Evolutionary conservation across 305 asterid genomes (phyloP), one percentile per base, ranked within the genome.

Genomic region (Ajuga reptans): DNA sequence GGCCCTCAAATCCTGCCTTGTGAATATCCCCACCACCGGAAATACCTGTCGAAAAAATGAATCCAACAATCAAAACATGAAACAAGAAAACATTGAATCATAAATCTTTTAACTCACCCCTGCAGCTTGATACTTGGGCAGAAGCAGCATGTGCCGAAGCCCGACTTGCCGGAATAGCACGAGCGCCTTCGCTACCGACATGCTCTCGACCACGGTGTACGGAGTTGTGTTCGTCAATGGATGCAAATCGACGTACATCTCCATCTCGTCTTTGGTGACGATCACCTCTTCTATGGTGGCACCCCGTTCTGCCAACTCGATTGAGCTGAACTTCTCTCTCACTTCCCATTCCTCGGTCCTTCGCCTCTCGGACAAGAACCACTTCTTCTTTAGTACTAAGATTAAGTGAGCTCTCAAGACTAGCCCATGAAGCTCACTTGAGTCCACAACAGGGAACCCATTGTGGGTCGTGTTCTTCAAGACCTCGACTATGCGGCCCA

Each of bases 211-310:
- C 65, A 92, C 95, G 0, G 97, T 88, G 29, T 83, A 81, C 1
- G 97, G 97, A 0, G 98, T 92, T 47, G 92, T 84, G 61, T 92
- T 92, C 27, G 96, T 89, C n/a, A 92, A 70, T 15, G 97, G 97
- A 67, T 89, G 95, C 72, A 92, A 76, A 67, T 92, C 97, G 3
- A 89, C 86, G 33, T 83, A 92, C 95, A 90, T 83, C 73, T 92
- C 90, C 96, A 92, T 85, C 80, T 92, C 96, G 15, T 73, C 72
- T 59, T 83, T 82, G 4, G 82, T 77, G 72, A 88, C 94, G 0
- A 77, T 72, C 4, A 88, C 88, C 64, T 92, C 98, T 10, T 88
- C 88, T 18, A 89, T 85, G 49, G 81, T 86, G 1, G 77, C 74
- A 42, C 91, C 86, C 75, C 95, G 82, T 77, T 90, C 93, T 1